Conservation (phyloP, 2,329 filamentous ascomycete genomes). For the Alternaria ethzedia region DNA sequence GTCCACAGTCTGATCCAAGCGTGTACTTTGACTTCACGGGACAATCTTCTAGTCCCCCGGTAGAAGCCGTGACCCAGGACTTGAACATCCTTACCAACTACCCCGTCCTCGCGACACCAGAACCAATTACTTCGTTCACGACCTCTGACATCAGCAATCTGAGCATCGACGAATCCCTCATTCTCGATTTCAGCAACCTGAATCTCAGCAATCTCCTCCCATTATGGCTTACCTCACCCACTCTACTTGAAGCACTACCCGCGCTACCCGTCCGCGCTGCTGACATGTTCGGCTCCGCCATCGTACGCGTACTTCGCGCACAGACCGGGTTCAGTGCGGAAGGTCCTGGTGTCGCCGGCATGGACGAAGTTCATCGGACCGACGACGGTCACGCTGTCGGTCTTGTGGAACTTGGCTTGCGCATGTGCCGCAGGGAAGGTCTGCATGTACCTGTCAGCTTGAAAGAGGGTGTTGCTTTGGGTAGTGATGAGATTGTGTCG, state of each 20-base stretch:
- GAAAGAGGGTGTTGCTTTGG: slow-evolving; percentile 30
- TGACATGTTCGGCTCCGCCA: slow-evolving; percentile 39
- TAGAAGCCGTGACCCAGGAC: background rate
- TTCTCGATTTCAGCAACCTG: background rate
- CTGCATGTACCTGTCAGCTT: slow-evolving; percentile 25
- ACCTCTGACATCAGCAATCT: background rate
- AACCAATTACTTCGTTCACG: background rate
- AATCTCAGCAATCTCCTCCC: slow-evolving; percentile 35
- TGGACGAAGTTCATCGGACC: slow-evolving; percentile 47
- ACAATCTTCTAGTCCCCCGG: background rate
- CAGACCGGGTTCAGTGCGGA: slow-evolving; percentile 51
- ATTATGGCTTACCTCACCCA: slow-evolving; percentile 49
- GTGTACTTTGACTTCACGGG: slow-evolving; percentile 30
- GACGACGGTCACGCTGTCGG: slow-evolving; percentile 30
- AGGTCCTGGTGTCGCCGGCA: slow-evolving; percentile 46
- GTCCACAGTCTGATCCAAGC: slow-evolving; percentile 7
- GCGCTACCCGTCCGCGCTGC: slow-evolving; percentile 46
- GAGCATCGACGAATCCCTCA: background rate
- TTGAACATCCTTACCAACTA: slow-evolving; percentile 15
- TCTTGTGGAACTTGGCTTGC: slow-evolving; percentile 44
- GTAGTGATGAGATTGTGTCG: slow-evolving; percentile 49
- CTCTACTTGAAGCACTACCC: slow-evolving; percentile 49
- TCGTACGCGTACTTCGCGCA: slow-evolving; percentile 50
- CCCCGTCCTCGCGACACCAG: slow-evolving; percentile 10
- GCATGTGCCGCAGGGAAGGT: slow-evolving; percentile 29